Percentiles rank a stretch among this genome's conserved stretches.
Evolutionary conservation across 2,329 filamentous ascomycete species (phyloP).

Genomic region (Penicillium sp.): DNA sequence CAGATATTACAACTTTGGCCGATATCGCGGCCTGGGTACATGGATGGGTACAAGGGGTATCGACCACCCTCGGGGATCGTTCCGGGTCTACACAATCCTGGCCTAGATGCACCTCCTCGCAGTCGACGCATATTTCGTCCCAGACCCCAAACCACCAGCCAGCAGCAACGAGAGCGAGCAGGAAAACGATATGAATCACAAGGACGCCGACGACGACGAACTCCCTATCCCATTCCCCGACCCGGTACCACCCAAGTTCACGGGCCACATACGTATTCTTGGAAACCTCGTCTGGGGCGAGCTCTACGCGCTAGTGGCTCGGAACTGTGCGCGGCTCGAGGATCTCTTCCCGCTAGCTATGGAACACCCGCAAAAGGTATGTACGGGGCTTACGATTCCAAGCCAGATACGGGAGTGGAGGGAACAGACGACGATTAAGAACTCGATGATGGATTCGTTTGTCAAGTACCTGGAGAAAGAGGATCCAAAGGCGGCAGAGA

Average conservation of each 20-base stretch:
- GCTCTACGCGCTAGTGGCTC: conserved; percentile 26
- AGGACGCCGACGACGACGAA: background rate
- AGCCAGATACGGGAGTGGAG: background rate
- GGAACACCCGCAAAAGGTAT: conserved; percentile 2
- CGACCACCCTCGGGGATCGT: background rate
- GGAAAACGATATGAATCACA: no score
- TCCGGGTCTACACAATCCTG: background rate
- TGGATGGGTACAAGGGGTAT: background rate
- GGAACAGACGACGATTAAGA: background rate
- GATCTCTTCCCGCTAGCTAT: conserved; percentile 29
- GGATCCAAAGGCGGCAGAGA: background rate
- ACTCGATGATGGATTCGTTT: background rate
- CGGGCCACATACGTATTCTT: conserved; percentile 34
- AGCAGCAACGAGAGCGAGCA: background rate
- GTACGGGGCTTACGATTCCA: conserved; percentile 2
- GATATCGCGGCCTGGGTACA: background rate
- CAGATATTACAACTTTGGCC: background rate
- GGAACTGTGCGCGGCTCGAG: conserved; percentile 22
- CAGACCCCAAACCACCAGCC: conserved; percentile 6
- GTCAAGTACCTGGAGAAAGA: background rate
- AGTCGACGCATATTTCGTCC: conserved; percentile 30
- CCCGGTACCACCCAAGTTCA: conserved; percentile 26
- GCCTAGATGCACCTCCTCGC: conserved; percentile 24
- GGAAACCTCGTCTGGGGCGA: conserved; percentile 38
- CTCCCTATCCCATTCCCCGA: background rate